Percentiles rank a stretch among this genome's conserved stretches.
phyloP scores from a whole-genome alignment of 2,329 filamentous ascomycete genomes.

The Aspergillus glaucus region DNA sequence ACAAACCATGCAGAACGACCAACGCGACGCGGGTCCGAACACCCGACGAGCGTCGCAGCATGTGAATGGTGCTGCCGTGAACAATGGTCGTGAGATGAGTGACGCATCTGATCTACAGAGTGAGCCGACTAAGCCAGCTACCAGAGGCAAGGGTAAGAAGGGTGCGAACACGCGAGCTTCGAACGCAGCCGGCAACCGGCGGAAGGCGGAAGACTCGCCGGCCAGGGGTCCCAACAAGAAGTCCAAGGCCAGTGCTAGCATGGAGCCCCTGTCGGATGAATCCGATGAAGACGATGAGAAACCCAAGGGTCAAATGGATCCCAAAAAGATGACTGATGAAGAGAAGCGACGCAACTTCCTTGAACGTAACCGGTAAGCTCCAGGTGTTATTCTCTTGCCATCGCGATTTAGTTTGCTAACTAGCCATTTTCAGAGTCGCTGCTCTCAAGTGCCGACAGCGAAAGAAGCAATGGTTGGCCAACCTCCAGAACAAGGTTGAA shows the following conservation, averaged over 20 bases:
- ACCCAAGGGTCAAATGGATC: constrained; percentile 49
- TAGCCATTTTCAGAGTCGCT: constrained; percentile 60
- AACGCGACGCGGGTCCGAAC: constrained; percentile 40
- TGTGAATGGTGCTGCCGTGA: constrained; percentile 41
- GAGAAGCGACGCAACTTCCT: constrained; percentile 98
- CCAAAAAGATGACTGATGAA: constrained; percentile 92
- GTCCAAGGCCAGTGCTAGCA: constrained; percentile 51
- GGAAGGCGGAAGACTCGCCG: constrained; percentile 69
- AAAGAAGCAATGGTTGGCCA: constrained; percentile 98
- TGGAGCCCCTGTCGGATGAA: constrained; percentile 39
- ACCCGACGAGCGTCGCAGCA: constrained; percentile 38
- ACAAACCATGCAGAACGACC: constrained; percentile 48
- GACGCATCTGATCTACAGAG: constrained; percentile 69
- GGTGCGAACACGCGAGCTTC: constrained; percentile 44
- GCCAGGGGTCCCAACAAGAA: constrained; percentile 70
- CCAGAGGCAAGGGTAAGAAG: constrained; percentile 65
- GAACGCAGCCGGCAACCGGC: constrained; percentile 56
- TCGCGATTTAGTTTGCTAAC: constrained; percentile 18
- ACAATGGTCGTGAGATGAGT: constrained; percentile 60
- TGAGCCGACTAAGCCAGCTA: constrained; percentile 57
- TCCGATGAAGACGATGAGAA: constrained; percentile 46
- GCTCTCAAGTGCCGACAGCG: constrained; percentile 94
- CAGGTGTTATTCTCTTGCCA: background rate
- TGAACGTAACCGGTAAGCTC: constrained; percentile 80
- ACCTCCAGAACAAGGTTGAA: constrained; percentile 90